A percentile compares a stretch with the other conserved stretches of the same genome.
Conservation (phyloP, 805 yeast species). For the Candida maris region DNA sequence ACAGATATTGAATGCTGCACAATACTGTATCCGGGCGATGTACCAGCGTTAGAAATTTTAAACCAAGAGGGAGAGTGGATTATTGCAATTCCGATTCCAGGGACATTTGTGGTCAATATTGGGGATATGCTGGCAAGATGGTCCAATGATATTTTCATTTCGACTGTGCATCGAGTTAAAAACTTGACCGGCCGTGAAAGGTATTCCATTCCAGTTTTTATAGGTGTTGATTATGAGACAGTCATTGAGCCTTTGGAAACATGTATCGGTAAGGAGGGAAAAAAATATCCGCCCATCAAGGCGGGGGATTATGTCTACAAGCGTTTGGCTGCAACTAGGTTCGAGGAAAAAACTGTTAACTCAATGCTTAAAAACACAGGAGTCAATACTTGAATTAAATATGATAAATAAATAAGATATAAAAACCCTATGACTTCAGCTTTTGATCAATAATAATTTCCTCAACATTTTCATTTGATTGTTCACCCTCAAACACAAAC, state of each 20-base stretch:
- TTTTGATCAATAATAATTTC: not conserved
- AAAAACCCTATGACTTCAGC: no score
- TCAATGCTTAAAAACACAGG: constrained; percentile 10
- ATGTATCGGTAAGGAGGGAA: constrained; percentile 14
- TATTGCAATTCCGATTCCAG: constrained; percentile 30
- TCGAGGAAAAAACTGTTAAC: constrained; percentile 7
- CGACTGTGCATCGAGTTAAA: constrained; percentile 36
- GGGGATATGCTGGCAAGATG: constrained; percentile 35
- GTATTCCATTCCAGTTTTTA: constrained; percentile 25
- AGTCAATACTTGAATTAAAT: constrained; percentile 4
- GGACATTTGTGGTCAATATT: constrained; percentile 35
- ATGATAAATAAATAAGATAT: no score
- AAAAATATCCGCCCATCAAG: constrained; percentile 12
- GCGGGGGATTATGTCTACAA: constrained; percentile 18
- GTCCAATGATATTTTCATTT: constrained; percentile 33
- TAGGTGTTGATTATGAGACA: constrained; percentile 20
- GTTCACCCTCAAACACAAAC: constrained; percentile 4
- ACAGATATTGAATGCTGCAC: constrained; percentile 34
- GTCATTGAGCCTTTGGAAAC: constrained; percentile 22
- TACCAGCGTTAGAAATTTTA: constrained; percentile 34
- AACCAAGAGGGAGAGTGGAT: constrained; percentile 33
- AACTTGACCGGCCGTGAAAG: constrained; percentile 26
- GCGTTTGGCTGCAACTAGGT: constrained; percentile 14
- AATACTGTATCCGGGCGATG: constrained; percentile 29
- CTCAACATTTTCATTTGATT: constrained; percentile 7